Conservation (phyloP, 2,329 filamentous ascomycete genomes). For the Saccharata proteae region DNA sequence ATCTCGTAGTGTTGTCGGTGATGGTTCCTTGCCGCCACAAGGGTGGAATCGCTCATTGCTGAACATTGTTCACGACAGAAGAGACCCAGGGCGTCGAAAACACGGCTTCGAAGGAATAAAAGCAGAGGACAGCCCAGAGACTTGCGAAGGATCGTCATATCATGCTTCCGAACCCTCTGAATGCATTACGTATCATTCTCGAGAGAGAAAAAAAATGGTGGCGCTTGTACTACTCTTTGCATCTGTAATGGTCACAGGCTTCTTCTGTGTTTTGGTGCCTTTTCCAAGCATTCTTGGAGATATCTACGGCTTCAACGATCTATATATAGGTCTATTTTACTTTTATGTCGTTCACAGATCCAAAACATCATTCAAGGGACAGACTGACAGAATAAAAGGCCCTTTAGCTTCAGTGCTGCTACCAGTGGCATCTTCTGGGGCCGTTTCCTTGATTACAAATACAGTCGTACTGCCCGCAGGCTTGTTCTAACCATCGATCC, state of each 20-base stretch:
- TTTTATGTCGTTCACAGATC: slow-evolving; percentile 14
- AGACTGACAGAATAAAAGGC: too few relatives aligned
- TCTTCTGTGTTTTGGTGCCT: slow-evolving; percentile 28
- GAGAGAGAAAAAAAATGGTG: slow-evolving; percentile 26
- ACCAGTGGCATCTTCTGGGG: slow-evolving; percentile 34
- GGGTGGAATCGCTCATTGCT: slow-evolving; percentile 6
- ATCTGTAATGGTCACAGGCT: slow-evolving; percentile 9
- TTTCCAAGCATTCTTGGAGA: slow-evolving; percentile 31
- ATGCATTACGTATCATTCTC: slow-evolving; percentile 23
- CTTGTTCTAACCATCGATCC: slow-evolving; percentile 50
- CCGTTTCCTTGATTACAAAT: slow-evolving; percentile 58
- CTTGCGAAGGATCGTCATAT: slow-evolving; percentile 17
- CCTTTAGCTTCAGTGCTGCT: slow-evolving; percentile 23
- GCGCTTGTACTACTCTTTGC: slow-evolving; percentile 20
- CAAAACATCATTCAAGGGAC: too few relatives aligned
- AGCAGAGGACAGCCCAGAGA: slow-evolving; percentile 10
- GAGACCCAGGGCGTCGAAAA: slow-evolving; percentile 9
- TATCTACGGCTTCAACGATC: slow-evolving; percentile 31
- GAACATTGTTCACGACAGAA: slow-evolving; percentile 3
- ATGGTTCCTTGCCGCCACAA: slow-evolving; percentile 21
- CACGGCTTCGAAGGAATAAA: slow-evolving; percentile 9
- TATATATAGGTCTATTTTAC: slow-evolving; percentile 30
- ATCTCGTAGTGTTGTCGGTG: slow-evolving; percentile 29
- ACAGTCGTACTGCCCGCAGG: slow-evolving; percentile 50
- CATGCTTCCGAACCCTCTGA: slow-evolving; percentile 30